These are phyloP conservation scores for Xylaria sp. DNA, from an alignment of 2,329 filamentous ascomycete species.

Conservation along the genomic window DNA sequence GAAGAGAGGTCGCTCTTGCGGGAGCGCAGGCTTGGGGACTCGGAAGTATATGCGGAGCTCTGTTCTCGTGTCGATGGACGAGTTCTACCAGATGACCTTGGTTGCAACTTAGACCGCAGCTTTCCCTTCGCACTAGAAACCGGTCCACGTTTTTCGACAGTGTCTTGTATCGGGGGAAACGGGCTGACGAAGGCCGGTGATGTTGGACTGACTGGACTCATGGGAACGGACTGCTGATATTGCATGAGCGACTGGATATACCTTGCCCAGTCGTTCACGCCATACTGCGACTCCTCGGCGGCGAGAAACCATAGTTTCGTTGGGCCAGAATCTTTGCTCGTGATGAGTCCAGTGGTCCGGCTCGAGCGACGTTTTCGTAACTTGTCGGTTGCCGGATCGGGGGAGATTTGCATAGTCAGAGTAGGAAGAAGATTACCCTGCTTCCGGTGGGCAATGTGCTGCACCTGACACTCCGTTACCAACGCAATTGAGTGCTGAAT, in stretches of 20 bases:
- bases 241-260: conserved; percentile 60
- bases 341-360: conserved; percentile 66
- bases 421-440: conserved; percentile 69
- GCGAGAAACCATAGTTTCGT: conserved; percentile 67
- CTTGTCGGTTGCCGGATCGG: conserved; percentile 64
- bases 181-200: conserved; percentile 66
- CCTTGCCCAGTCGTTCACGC: conserved; percentile 69
- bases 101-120: conserved; percentile 54
- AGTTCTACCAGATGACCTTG: conserved; percentile 61
- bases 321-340: conserved; percentile 60
- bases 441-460: conserved; percentile 69
- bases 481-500: conserved; percentile 64
- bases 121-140: conserved; percentile 57
- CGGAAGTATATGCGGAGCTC: conserved; percentile 64
- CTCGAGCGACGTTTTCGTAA: conserved; percentile 72
- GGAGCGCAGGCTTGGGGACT: conserved; percentile 69
- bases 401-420: conserved; percentile 65
- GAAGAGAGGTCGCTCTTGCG: conserved; percentile 71
- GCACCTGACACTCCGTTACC: conserved; percentile 67
- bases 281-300: conserved; percentile 61
- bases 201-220: conserved; percentile 63
- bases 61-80: conserved; percentile 60
- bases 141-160: conserved; percentile 55
- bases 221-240: conserved; percentile 57
- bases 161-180: conserved; percentile 58